Conservation (phyloP, 169 alveolate genomes). For the Ichthyophthirius multifiliis region DNA sequence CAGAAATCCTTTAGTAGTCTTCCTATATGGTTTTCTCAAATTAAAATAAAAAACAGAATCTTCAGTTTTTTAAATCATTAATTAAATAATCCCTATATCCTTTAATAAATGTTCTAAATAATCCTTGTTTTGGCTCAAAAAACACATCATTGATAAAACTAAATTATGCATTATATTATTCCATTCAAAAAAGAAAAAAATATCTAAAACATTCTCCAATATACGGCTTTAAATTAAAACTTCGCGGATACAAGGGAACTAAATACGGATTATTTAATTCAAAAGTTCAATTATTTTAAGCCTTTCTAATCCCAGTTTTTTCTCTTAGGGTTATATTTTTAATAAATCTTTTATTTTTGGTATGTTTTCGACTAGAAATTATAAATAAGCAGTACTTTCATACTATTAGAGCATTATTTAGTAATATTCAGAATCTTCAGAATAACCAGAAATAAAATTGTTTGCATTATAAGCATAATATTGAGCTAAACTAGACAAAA, state of each 20-base stretch:
- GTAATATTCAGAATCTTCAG: background rate
- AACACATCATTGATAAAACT: background rate
- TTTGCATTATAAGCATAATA: slow-evolving; percentile 5
- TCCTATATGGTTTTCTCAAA: background rate
- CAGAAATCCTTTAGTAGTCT: background rate
- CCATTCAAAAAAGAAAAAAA: background rate
- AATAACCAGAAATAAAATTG: background rate
- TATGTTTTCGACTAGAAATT: background rate
- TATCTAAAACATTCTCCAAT: background rate
- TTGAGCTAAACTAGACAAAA: background rate
- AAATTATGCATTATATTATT: background rate
- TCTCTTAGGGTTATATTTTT: background rate
- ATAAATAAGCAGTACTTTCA: background rate
- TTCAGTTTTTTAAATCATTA: background rate
- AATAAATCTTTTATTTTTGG: background rate
- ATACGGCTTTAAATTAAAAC: background rate
- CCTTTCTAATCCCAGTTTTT: background rate
- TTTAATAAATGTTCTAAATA: background rate
- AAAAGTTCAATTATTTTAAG: background rate
- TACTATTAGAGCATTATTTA: background rate
- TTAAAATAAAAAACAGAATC: background rate
- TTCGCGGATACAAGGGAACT: background rate
- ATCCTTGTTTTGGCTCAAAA: background rate
- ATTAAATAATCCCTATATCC: background rate
- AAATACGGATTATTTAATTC: background rate